Base-by-base conservation (phyloP, 2,329 filamentous ascomycete genomes). In the Phymatotrichopsis omnivora region DNA sequence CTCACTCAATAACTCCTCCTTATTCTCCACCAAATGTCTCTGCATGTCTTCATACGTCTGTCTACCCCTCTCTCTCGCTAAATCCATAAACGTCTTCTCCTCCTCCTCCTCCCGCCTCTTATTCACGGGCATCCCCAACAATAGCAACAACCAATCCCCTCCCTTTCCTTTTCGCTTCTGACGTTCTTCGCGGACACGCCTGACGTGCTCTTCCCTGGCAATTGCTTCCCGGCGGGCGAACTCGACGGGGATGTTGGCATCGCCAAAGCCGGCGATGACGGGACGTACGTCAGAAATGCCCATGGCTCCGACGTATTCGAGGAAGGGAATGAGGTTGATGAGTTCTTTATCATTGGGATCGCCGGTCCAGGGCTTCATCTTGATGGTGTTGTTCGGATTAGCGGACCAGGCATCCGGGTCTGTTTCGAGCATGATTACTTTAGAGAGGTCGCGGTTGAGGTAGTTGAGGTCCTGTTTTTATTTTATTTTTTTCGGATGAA, bases 221-320 rank as follows among this genome's bases (percentile, higher is more conserved):
- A 84, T 76, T 49, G 84, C 83, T 69, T 96, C 89, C 45, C 91
- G 78, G 42, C 80, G 78, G 16, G 86, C 82, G 59, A 96, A 98
- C 63, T 98, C 91, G 8, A 74, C 74, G 4, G 91, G 85, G 46
- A 98, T 94, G 58, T 89, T 74, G 61, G 80, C 85, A 45, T 94
- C 78, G 11, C 54, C 55, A 59, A 93, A 94, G 0, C 83, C 87
- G 67, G 83, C 85, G 62, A 95, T 67, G 3, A 91, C 80, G 59
- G 82, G 78, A 56, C 91, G 83, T 11, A 93, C 83, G 60, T 98
- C 91, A 41, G 78, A 72, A 58, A 85, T 84, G 55, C 86, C 82
- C 83, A 96, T 94, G 16, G 86, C 91, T 56, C 86, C 85, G 55
- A 98, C 77, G 65, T 95, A 96, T 68, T 98, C 91, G 52, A 98